Evolutionary conservation across 768 basidiomycete species (phyloP), one percentile per base, ranked within the genome.

Genomic region (Tylopilus rubrobrunneus): DNA sequence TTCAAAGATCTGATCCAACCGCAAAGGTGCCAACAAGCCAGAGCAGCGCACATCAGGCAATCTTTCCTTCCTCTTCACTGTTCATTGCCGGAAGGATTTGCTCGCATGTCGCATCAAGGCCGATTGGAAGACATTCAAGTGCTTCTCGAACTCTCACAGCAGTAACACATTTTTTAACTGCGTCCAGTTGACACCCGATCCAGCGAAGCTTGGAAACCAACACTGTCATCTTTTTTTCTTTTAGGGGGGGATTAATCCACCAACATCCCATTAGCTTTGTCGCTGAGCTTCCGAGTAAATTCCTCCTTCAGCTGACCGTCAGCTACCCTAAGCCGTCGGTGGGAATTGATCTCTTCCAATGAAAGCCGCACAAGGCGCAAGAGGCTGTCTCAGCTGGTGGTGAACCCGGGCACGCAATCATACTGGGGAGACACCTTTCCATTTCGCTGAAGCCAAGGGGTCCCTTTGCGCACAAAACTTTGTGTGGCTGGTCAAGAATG

Each of bases 171-270:
- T 15, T 23, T 17, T 57, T 57, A 8, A 61, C 34, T 0, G n/a
- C 12, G 19, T 40, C 27, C 15, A 62, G 49, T 29, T 62, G 60
- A 23, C 60, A 62, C 19, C 57, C 50, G 0, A 62, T 45, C 59
- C 60, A 61, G 9, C 60, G 52, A 7, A 61, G 57, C 60, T 55
- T 57, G 2, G 4, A 2, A 10, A 34, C 12, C 11, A 12, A 12
- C 33, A 34, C 12, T 3, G 11, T 34, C 33, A 34, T 3, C 3
- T 12, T 11, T 2, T 34, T 12, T 11, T 34, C 12, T 25, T 25
- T 25, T 2, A 5, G 25, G 5, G 10, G 11, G 4, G 4, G 3
- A 4, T 0, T 34, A 11, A 11, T 34, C 10, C 33, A 48, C 31
- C 19, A 19, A 45, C 45, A 45, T 45, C 11, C 44, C 44, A 45